A percentile compares a stretch with the other conserved stretches of the same genome.
Conservation (phyloP, 2,329 filamentous ascomycete species). For the Samsoniella hepiali region DNA sequence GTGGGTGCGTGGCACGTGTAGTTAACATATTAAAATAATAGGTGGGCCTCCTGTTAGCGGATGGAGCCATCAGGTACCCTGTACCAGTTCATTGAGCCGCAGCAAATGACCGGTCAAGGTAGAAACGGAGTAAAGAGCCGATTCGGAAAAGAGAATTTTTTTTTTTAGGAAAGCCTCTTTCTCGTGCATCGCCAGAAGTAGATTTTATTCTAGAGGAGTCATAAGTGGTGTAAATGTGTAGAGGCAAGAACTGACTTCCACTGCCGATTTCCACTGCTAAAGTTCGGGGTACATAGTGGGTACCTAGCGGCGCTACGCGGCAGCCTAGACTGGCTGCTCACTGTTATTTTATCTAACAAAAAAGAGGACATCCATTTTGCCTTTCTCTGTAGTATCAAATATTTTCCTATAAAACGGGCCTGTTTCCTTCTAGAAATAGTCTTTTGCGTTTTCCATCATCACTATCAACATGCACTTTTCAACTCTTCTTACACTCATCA, state of each 20-base stretch:
- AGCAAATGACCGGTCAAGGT: background rate
- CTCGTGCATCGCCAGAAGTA: conserved; percentile 1
- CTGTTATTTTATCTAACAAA: too few species aligned
- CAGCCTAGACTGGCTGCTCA: too few species aligned
- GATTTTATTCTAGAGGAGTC: background rate
- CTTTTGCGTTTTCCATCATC: too few species aligned
- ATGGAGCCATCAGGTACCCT: background rate
- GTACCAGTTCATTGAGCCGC: background rate
- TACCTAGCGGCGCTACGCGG: too few species aligned
- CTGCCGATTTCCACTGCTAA: background rate
- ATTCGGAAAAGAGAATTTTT: background rate
- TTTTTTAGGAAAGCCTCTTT: background rate
- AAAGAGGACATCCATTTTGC: background rate
- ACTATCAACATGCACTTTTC: too few species aligned
- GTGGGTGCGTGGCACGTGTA: too few species aligned
- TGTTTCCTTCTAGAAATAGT: too few species aligned
- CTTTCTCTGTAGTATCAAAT: background rate
- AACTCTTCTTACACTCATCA: too few species aligned
- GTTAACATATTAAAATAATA: background rate
- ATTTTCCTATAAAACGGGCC: too few species aligned
- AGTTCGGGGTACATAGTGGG: too few species aligned
- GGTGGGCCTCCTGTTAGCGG: background rate
- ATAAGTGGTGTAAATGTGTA: background rate
- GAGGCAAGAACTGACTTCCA: background rate
- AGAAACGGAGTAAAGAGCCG: background rate